phyloP scores from a whole-genome alignment of 2,329 filamentous ascomycete species.

The Phialophora chinensis region DNA sequence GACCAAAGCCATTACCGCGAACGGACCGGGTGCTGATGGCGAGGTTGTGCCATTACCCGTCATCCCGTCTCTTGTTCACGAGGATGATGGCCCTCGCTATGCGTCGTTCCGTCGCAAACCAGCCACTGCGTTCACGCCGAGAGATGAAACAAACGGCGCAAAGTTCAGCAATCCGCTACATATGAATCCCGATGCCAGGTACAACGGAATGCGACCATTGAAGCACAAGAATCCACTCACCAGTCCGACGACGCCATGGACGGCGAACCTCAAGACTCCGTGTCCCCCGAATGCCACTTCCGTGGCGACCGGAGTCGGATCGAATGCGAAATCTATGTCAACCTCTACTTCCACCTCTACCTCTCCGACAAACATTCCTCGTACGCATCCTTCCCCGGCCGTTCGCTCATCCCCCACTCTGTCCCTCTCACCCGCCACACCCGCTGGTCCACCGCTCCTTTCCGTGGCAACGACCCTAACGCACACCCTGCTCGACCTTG shows the following conservation, averaged over 20 bases:
- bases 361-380: not conserved
- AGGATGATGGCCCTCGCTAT: not conserved
- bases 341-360: not conserved
- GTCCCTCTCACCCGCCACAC: slow-evolving; percentile 8
- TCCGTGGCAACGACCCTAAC: slow-evolving; percentile 38
- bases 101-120: slow-evolving; percentile 28
- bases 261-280: slow-evolving; percentile 33
- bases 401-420: not conserved
- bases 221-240: slow-evolving; percentile 22
- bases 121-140: slow-evolving; percentile 6
- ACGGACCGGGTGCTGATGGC: not conserved
- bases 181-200: not conserved
- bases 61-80: not conserved
- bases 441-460: slow-evolving; percentile 30
- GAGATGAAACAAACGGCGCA: not conserved
- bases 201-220: not conserved
- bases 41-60: not conserved
- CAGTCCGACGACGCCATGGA: slow-evolving; percentile 32
- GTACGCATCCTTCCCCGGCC: not conserved
- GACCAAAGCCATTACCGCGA: not conserved
- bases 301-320: slow-evolving; percentile 10
- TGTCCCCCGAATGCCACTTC: slow-evolving; percentile 8
- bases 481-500: slow-evolving; percentile 39
- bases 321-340: not conserved
- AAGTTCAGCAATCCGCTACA: slow-evolving; percentile 20